A percentile compares a stretch with the other conserved stretches of the same genome.
Evolutionary conservation across 176 grass and related monocot species (phyloP).

Genomic region (Bothriochloa decipiens): DNA sequence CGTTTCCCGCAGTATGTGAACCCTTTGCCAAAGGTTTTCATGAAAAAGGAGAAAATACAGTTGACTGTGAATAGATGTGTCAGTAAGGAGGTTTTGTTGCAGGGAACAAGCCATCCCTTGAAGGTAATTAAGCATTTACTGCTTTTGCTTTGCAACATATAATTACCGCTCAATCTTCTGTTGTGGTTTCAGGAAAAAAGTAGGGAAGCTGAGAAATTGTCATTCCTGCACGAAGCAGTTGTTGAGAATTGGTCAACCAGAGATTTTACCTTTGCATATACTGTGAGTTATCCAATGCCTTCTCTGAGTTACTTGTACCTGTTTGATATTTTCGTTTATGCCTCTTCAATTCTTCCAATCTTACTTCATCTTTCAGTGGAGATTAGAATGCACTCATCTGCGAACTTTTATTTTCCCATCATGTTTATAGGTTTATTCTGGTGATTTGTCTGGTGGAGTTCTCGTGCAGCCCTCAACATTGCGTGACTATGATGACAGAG

Average conservation of each 20-base stretch:
- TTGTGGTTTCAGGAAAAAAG: slow-evolving; percentile 69
- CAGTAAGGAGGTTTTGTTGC: slow-evolving; percentile 85
- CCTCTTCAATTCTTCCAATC: slow-evolving; percentile 3
- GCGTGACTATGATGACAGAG: slow-evolving; percentile 78
- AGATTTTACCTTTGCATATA: slow-evolving; percentile 85
- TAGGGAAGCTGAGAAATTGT: slow-evolving; percentile 64
- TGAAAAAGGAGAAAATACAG: slow-evolving; percentile 91
- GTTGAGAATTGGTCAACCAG: slow-evolving; percentile 89
- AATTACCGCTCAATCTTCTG: slow-evolving; percentile 18
- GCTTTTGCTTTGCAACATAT: slow-evolving; percentile 18
- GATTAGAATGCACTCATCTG: slow-evolving; percentile 26
- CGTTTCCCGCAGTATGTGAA: slow-evolving; percentile 78
- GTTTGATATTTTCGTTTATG: slow-evolving; percentile 33
- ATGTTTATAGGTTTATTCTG: slow-evolving; percentile 65
- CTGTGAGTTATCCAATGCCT: slow-evolving; percentile 61
- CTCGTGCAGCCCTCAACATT: slow-evolving; percentile 78
- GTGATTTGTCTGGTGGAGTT: slow-evolving; percentile 79
- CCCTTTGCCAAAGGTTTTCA: slow-evolving; percentile 79
- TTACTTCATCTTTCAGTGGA: slow-evolving; percentile 17
- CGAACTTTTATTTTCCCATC: neutral
- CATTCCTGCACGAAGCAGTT: slow-evolving; percentile 71
- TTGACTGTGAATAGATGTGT: slow-evolving; percentile 70
- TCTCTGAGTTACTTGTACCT: slow-evolving; percentile 28
- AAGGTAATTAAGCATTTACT: slow-evolving; percentile 63
- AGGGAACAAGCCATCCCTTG: slow-evolving; percentile 83